phyloP scores from a whole-genome alignment of 495 filamentous ascomycete genomes.

The Neurospora tetrasperma region DNA sequence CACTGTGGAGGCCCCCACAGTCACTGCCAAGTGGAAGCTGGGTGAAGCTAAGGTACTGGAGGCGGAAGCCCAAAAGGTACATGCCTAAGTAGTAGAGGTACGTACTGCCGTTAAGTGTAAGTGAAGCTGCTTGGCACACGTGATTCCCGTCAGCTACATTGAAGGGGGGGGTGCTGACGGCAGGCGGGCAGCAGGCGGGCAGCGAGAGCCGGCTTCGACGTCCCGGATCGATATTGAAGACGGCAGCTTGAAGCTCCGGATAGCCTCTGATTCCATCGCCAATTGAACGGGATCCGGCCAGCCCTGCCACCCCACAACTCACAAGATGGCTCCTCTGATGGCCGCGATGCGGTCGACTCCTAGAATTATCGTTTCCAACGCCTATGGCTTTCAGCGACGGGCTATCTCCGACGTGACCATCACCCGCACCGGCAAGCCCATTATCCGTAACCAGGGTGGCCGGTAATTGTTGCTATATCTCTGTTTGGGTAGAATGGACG shows the following conservation, averaged over 20 bases:
- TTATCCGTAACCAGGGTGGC: slow-evolving; percentile 72
- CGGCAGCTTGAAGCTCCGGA: slow-evolving; percentile 12
- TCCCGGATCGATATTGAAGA: slow-evolving; percentile 4
- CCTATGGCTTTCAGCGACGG: slow-evolving; percentile 30
- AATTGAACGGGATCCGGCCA: slow-evolving; percentile 23
- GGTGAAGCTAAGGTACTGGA: neutral
- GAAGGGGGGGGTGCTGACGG: neutral
- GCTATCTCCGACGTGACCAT: slow-evolving; percentile 70
- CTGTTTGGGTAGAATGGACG: slow-evolving; percentile 11
- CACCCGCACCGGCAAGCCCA: slow-evolving; percentile 77
- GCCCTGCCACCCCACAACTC: slow-evolving; percentile 25
- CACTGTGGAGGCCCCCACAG: neutral
- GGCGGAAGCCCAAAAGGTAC: neutral
- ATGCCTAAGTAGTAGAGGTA: neutral
- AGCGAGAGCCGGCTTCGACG: neutral
- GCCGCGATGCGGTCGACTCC: slow-evolving; percentile 35
- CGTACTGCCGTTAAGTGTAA: neutral
- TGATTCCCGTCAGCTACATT: slow-evolving; percentile 5
- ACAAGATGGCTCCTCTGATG: slow-evolving; percentile 41
- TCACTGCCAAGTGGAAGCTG: neutral
- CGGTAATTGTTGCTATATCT: slow-evolving; percentile 46
- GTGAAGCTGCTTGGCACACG: slow-evolving; percentile 2
- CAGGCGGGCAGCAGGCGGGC: neutral
- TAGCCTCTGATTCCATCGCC: slow-evolving; percentile 15
- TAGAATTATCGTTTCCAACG: slow-evolving; percentile 17